Evolutionary conservation across 2,329 filamentous ascomycete species (phyloP), one percentile per base, ranked within the genome.

Genomic region (Podosphaera xanthii): DNA sequence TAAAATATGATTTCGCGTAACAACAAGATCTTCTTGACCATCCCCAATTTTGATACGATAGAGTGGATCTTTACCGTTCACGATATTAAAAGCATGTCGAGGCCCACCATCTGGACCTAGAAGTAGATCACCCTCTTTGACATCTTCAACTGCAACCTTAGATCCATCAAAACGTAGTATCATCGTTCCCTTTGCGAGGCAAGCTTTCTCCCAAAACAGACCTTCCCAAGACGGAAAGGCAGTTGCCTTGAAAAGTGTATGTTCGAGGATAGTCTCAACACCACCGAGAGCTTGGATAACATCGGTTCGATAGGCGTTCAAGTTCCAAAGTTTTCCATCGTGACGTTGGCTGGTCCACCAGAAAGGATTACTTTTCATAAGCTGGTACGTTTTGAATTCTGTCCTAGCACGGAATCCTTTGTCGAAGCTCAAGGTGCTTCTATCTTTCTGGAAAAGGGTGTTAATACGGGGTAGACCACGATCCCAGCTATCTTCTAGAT

Each of bases 321-420:
- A 71, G 63, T 96, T 96, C 92, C 92, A 98, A 3, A 98, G 72
- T 69, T 97, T 97, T 69, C 92, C 92, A 67, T 98, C 92, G 67
- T 98, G 94, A 46, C 92, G 79, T 71, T 97, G 91, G 67, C 87
- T 94, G 3, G 92, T 98, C 92, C 92, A 98, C 89, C 90, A 96
- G 77, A 97, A 97, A 0, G 92, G 92, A 69, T 97, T 96, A 72
- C 86, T 94, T 80, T 94, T 96, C 91, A 98, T 97, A 61, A 97
- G 77, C 71, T 97, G 91, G 69, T 97, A 98, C 36, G 92, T 83
- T 76, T 98, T 98, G 76, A 98, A 98, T 70, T 98, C 92, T 9
- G 91, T 88, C 59, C 92, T 80, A 12, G 90, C 83, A 65, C 92
- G 84, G 83, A 97, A 98, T 59, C 92, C 92, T 73, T 98, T 98